phyloP scores from a whole-genome alignment of 768 basidiomycete species.

The Lactifluus rugatus region DNA sequence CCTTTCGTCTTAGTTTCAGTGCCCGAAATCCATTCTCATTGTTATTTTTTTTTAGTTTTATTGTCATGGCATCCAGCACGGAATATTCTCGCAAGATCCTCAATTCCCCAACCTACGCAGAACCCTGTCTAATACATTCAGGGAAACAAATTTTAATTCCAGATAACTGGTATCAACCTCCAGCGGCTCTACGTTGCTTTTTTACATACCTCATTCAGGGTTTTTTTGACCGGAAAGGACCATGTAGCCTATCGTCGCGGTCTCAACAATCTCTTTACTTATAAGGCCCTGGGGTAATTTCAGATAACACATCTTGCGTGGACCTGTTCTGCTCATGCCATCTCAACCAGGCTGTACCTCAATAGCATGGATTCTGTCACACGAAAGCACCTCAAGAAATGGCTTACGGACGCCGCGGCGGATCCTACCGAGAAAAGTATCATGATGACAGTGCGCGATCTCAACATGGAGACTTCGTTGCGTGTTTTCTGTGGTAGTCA shows the following conservation, averaged over 20 bases:
- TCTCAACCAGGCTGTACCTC: constrained; percentile 61
- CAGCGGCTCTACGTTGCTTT: background rate
- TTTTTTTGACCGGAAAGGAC: constrained; percentile 90
- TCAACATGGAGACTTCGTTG: constrained; percentile 97
- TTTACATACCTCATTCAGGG: constrained; percentile 41
- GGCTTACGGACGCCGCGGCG: constrained; percentile 52
- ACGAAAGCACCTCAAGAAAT: constrained; percentile 61
- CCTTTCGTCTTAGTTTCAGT: background rate
- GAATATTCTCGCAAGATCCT: constrained; percentile 91
- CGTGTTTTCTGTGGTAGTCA: constrained; percentile 91
- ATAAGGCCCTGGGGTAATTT: constrained; percentile 78
- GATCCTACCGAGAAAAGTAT: constrained; percentile 45
- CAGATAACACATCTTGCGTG: background rate
- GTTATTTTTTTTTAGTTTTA: constrained; percentile 59
- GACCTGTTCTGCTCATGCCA: background rate
- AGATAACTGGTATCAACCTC: constrained; percentile 66
- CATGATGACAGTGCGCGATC: constrained; percentile 86
- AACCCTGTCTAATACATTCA: constrained; percentile 89
- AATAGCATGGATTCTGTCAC: constrained; percentile 74
- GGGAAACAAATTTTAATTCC: constrained; percentile 78
- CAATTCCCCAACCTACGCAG: constrained; percentile 86
- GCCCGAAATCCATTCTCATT: constrained; percentile 9
- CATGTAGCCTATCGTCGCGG: constrained; percentile 92
- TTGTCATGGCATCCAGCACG: constrained; percentile 95
- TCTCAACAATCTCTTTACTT: constrained; percentile 87